Evolutionary conservation across 306 rosid genomes (phyloP).

Genomic region (Canavalia gladiata): DNA sequence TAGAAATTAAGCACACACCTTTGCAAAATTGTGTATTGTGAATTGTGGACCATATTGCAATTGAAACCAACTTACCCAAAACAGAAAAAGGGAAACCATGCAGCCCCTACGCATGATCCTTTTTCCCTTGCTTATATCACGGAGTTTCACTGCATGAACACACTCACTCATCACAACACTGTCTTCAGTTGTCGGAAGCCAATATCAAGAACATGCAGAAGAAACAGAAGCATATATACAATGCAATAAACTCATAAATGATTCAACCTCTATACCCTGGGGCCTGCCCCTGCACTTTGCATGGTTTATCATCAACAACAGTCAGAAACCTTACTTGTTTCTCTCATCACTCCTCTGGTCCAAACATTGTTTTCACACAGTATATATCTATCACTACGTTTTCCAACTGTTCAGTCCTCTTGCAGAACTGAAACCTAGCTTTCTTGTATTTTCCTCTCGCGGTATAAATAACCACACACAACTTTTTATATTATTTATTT

Average conservation of each 20-base stretch:
- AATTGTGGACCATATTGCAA: conserved; percentile 42
- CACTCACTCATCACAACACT: conserved; percentile 46
- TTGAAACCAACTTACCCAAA: conserved; percentile 34
- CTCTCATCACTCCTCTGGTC: conserved; percentile 40
- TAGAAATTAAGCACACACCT: no score
- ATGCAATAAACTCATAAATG: conserved; percentile 46
- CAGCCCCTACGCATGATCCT: conserved; percentile 32
- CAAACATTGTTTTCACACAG: conserved; percentile 46
- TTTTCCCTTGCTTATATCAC: conserved; percentile 31
- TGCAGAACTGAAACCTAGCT: not conserved
- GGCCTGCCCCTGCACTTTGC: conserved; percentile 45
- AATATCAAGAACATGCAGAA: conserved; percentile 29
- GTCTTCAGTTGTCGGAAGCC: conserved; percentile 25
- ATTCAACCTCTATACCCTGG: conserved; percentile 49
- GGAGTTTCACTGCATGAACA: conserved; percentile 45
- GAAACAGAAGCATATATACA: not conserved
- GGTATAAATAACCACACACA: not conserved
- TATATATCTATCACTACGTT: not conserved
- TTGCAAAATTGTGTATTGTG: not conserved
- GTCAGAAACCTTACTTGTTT: conserved; percentile 37
- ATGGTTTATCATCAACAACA: conserved; percentile 41
- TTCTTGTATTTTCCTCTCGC: conserved; percentile 38
- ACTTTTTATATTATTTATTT: not conserved
- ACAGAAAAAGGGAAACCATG: conserved; percentile 37
- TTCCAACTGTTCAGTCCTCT: conserved; percentile 37